Base-by-base conservation (phyloP, 2,329 filamentous ascomycete genomes). In the Lasiodiplodia theobromae region DNA sequence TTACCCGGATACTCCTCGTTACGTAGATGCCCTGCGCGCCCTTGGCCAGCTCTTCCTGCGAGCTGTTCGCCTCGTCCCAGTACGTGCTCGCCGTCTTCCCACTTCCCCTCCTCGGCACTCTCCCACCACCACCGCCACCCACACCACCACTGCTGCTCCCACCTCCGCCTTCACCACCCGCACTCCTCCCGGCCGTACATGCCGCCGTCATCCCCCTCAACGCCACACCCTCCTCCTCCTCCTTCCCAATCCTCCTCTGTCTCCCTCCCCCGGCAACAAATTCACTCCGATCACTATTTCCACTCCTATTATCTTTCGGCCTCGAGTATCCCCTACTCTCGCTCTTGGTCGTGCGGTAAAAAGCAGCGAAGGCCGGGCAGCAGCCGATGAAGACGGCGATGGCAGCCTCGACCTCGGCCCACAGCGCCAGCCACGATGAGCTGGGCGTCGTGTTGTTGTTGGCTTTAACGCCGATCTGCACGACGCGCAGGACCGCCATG, bases 361-460 rank as follows among this genome's bases (percentile, higher is more conserved):
- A 60, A 7, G 69, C 69, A 1, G 72, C 71, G 38, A 75, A 70
- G 52, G 31, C 70, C 5, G 71, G 74, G 66, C 71, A 71, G 60
- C 74, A 75, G 40, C 74, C 74, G 64, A 76, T 75, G 21, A 74
- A 72, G 37, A 75, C 68, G 57, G 74, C 74, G 60, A 78, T 78
- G 31, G 77, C 73, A 11, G 73, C 72, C 69, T 81, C 79, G 38
- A 80, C 75, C 12, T 77, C 74, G 8, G 75, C 77, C 79, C 79
- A 81, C 21, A 81, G 69, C 6, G 76, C 74, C 12, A 81, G 69
- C 79, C 78, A 80, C 7, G 77, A 75, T 25, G 73, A 73, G n/a
- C 73, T 74, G 6, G 77, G 77, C 6, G 72, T 75, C 3, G 65
- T 72, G 49, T 71, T 72, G 52, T 74, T 74, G 2, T 71, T 70